Base-by-base conservation (phyloP, 306 rosid genomes). In the Oemleria cerasiformis region DNA sequence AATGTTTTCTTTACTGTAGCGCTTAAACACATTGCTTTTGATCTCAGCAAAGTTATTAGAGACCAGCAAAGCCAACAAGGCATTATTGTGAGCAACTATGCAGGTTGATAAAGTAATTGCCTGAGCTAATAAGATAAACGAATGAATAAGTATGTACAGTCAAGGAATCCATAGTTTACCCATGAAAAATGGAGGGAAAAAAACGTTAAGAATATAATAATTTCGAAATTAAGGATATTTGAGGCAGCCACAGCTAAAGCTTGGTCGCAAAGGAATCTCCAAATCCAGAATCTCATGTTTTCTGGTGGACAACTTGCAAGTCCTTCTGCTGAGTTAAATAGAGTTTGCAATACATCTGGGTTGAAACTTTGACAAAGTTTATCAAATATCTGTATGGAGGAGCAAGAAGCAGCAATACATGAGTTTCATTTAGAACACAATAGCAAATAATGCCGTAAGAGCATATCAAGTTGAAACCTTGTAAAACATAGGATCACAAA, bases 21-120 rank as follows among this genome's bases (percentile, higher is more conserved):
- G 91, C 86, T 94, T 94, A 73, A 94, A 94, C 63, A 91, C 99
- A 38, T 79, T 94, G 88, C 97, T 89, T 80, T 94, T 94, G 59
- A 94, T 94, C 92, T 94, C 99, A 36, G 97, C 88, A 80, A 94
- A 94, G 84, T 94, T 94, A 80, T 94, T 94, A 67, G 99, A 94
- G 68, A 94, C 97, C 90, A 94, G 81, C 82, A 94, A 86, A 72
- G 99, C 99, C 5, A 86, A 85, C 85, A 94, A 73, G 19, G 99
- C 97, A 11, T 94, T 94, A 75, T 94, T 94, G 87, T 91, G 99
- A 72, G 99, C 96, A 73, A 91, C 97, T 50, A 94, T 91, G 81
- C 96, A 92, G 60, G 99, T 94, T 50, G 99, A 94, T 49, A 94
- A 78, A 78, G 99, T 94, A 78, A 94, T 94, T 62, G 99, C 99